Base-by-base conservation (phyloP, 2,329 filamentous ascomycete genomes). In the Sphaerulina populicola region DNA sequence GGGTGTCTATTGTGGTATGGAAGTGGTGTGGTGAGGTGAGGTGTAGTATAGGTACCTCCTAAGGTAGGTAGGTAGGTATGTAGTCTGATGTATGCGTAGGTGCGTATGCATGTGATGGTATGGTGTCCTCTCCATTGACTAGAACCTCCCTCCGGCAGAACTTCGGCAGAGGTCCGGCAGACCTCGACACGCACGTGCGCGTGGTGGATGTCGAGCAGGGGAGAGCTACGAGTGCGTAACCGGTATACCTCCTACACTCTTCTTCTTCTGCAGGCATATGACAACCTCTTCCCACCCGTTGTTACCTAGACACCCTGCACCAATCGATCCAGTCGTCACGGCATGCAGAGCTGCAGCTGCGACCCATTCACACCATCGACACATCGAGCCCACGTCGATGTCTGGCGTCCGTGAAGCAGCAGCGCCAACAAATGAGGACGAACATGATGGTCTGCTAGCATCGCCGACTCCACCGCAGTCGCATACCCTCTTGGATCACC, bases 361-460 rank as follows among this genome's bases (percentile, higher is more conserved):
- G 23, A 31, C 14, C 15, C 23, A 39, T 18, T 30, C 23, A n/a
- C 45, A 15, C 27, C 37, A 41, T 29, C 45, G 45, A 48, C 21
- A 21, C 6, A 21, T 23, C 45, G 36, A 33, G 27, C 37, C 35
- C 12, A 37, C 53, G 59, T 61, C 60, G 57, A 64, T 64, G 61
- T 64, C 62, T 60, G 51, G 49, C 38, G 51, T 52, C 42, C 51
- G 39, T 52, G 57, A 49, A 52, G 45, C 30, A 27, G 18, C 48
- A 49, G 57, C 58, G 37, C 53, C 47, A 52, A 36, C 54, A 46
- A 40, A 54, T 23, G 44, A 51, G 30, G 27, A 43, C 38, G 44
- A 60, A 27, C 45, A 60, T 54, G 57, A 60, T 54, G 57, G 37
- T 21, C 35, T 54, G 54, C 38, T 60, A 54, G 51, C 50, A 42